A percentile compares a stretch with the other conserved stretches of the same genome.
phyloP scores from a whole-genome alignment of 176 grass and related monocot genomes.

The Phoenix dactylifera region DNA sequence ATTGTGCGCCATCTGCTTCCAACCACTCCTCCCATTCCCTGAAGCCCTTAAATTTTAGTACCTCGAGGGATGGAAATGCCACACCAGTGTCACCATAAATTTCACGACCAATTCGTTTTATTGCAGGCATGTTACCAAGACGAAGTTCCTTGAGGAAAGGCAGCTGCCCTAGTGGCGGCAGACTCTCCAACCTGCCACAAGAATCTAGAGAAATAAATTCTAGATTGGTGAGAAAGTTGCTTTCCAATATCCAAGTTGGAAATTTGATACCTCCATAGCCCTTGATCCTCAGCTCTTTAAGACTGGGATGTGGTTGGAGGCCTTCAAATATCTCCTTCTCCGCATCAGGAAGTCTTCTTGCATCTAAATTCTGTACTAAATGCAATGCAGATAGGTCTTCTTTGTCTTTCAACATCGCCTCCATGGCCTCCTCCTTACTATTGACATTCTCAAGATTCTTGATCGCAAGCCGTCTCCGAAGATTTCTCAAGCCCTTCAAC shows the following conservation, averaged over 20 bases:
- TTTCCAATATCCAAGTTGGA: conserved; percentile 12
- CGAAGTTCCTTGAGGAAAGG: neutral
- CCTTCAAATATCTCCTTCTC: neutral
- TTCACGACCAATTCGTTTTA: too few relatives aligned
- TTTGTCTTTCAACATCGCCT: too few relatives aligned
- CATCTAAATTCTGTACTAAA: too few relatives aligned
- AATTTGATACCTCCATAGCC: neutral
- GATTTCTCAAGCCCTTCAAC: conserved; percentile 5
- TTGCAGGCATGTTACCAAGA: too few relatives aligned
- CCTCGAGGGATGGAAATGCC: too few relatives aligned
- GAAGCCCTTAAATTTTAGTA: too few relatives aligned
- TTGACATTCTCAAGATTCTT: conserved; percentile 8
- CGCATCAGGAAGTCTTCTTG: too few relatives aligned
- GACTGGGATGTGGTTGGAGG: too few relatives aligned
- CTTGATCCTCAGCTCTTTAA: neutral
- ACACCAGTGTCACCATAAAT: too few relatives aligned
- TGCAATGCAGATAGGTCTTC: neutral
- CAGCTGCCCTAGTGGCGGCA: conserved; percentile 3
- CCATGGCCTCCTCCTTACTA: neutral
- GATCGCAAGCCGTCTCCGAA: too few relatives aligned
- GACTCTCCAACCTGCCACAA: neutral
- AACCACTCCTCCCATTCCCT: too few relatives aligned
- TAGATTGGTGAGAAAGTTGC: neutral
- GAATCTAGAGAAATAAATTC: neutral
- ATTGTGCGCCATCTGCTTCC: too few relatives aligned